Percentiles rank a stretch among this genome's conserved stretches.
Conservation (phyloP, 2,329 filamentous ascomycete genomes). For the Fusarium denticulatum region DNA sequence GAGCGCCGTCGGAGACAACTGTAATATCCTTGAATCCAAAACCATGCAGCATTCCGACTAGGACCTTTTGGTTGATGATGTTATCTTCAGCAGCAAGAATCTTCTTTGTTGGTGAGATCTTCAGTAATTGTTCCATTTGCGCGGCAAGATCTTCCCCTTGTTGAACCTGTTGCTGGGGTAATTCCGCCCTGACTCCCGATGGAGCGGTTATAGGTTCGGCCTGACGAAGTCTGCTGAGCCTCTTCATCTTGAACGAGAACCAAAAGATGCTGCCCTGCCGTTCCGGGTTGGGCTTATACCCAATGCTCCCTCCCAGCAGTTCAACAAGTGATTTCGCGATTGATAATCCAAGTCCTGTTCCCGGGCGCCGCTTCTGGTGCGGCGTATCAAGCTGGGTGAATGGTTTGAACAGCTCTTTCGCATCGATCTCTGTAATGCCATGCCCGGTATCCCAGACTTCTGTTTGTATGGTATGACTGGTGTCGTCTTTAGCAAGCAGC, state of each 20-base stretch:
- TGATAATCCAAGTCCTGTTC: slow-evolving; percentile 3
- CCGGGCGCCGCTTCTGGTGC: neutral
- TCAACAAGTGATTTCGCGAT: neutral
- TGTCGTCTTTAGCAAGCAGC: neutral
- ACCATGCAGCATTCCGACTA: slow-evolving; percentile 2
- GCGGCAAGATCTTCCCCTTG: neutral
- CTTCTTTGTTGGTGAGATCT: neutral
- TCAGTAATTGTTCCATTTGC: neutral
- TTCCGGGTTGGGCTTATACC: neutral
- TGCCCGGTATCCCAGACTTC: neutral
- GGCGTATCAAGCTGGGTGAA: slow-evolving; percentile 6
- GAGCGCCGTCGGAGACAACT: neutral
- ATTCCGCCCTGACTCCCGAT: fast-evolving
- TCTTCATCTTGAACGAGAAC: neutral
- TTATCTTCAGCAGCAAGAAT: neutral
- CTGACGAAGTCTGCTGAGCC: neutral
- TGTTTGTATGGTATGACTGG: neutral
- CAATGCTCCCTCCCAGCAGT: neutral
- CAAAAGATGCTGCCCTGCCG: neutral
- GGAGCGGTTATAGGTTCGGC: fast-evolving
- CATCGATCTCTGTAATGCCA: neutral
- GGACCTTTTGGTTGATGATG: slow-evolving; percentile 3
- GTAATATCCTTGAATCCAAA: slow-evolving; percentile 3
- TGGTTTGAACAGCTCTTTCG: neutral
- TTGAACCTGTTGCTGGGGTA: neutral